These are phyloP conservation scores for Colletotrichum incanum DNA, from an alignment of 2,329 filamentous ascomycete species.

Conservation along the genomic window DNA sequence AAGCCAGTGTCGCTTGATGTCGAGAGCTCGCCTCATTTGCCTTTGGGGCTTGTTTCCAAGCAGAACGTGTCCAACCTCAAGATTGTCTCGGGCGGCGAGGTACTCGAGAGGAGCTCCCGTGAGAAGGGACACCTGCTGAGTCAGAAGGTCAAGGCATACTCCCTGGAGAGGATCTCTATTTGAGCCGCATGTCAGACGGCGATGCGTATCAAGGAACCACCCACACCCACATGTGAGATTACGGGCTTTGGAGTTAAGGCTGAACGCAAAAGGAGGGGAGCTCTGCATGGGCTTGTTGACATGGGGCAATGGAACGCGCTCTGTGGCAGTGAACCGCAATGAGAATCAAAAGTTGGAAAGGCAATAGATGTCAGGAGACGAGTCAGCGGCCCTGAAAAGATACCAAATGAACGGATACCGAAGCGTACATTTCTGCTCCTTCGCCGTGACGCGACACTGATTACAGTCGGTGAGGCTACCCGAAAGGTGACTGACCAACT, in stretches of 20 bases:
- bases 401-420: constrained; percentile 41
- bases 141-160: constrained; percentile 86
- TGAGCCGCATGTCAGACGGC: constrained; percentile 55
- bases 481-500: background rate
- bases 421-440: constrained; percentile 32
- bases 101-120: constrained; percentile 77
- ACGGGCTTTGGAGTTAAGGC: constrained; percentile 31
- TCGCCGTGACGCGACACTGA: background rate
- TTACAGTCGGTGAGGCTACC: constrained; percentile 19
- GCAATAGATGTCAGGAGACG: constrained; percentile 11
- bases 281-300: constrained; percentile 10
- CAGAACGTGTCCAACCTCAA: constrained; percentile 67
- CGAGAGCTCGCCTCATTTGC: constrained; percentile 70
- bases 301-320: constrained; percentile 19
- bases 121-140: constrained; percentile 85
- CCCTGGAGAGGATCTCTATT: constrained; percentile 82
- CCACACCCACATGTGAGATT: constrained; percentile 32
- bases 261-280: constrained; percentile 21
- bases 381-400: constrained; percentile 27
- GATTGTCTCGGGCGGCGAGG: constrained; percentile 78
- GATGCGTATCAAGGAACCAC: background rate
- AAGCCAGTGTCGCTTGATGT: constrained; percentile 64
- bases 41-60: constrained; percentile 79
- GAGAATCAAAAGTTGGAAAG: background rate
- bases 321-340: constrained; percentile 7